A percentile compares a stretch with the other conserved stretches of the same genome.
Evolutionary conservation across 805 yeast genomes (phyloP).

Genomic region (Spathaspora gorwiae): DNA sequence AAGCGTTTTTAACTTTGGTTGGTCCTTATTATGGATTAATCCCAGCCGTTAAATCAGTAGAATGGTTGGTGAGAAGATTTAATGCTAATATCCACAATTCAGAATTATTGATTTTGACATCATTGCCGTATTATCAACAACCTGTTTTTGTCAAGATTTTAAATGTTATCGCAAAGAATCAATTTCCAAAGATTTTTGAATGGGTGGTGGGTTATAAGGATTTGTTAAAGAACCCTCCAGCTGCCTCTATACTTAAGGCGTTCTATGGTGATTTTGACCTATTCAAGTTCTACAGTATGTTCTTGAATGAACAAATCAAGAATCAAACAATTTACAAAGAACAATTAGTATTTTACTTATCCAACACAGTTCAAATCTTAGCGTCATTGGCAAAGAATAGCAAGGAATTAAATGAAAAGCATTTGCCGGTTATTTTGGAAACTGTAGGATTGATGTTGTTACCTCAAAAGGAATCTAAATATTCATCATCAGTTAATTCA

Average conservation of each 20-base stretch:
- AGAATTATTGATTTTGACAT: constrained; percentile 64
- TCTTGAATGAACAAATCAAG: constrained; percentile 44
- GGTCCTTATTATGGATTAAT: constrained; percentile 74
- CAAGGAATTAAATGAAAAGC: constrained; percentile 41
- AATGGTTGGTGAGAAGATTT: constrained; percentile 93
- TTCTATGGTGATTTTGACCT: constrained; percentile 64
- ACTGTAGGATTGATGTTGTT: constrained; percentile 50
- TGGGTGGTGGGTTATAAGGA: constrained; percentile 70
- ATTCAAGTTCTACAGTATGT: constrained; percentile 60
- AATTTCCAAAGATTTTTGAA: constrained; percentile 72
- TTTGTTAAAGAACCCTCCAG: constrained; percentile 59
- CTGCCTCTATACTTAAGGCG: constrained; percentile 63
- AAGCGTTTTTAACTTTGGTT: constrained; percentile 65
- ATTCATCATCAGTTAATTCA: constrained; percentile 16
- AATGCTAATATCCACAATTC: constrained; percentile 77
- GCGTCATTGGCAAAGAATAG: constrained; percentile 52
- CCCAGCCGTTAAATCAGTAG: constrained; percentile 78
- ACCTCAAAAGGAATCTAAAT: constrained; percentile 26
- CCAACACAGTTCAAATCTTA: constrained; percentile 63
- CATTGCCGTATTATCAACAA: constrained; percentile 74
- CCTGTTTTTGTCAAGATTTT: constrained; percentile 73
- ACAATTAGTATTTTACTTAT: constrained; percentile 74
- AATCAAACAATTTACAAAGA: constrained; percentile 58
- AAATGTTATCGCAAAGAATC: constrained; percentile 55
- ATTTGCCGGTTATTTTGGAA: constrained; percentile 56